Evolutionary conservation across 768 basidiomycete species (phyloP).

Genomic region (Lactarius tabidus): DNA sequence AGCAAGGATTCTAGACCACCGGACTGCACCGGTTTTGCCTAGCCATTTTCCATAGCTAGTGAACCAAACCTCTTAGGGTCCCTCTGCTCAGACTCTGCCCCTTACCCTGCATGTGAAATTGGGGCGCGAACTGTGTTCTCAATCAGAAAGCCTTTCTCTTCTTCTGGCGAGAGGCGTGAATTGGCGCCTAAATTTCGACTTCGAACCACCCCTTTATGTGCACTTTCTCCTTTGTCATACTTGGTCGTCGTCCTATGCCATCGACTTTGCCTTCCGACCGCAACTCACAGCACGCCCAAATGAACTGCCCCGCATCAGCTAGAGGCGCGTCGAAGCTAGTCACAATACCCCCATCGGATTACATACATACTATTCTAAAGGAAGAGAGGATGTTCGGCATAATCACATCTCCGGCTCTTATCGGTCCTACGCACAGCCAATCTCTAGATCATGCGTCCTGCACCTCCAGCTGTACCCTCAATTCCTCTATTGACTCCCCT

Average conservation of each 20-base stretch:
- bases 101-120: conserved; percentile 12
- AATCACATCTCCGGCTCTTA: not conserved
- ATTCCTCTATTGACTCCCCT: not conserved
- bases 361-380: not conserved
- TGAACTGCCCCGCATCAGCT: too few relatives aligned
- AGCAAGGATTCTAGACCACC: conserved; percentile 3
- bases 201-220: not conserved
- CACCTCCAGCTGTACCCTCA: conserved; percentile 4
- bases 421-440: not conserved
- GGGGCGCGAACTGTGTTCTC: not conserved
- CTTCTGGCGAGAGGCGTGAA: not conserved
- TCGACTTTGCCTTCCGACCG: not conserved
- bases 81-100: not conserved
- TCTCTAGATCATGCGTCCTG: not conserved
- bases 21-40: not conserved
- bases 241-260: not conserved
- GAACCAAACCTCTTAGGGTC: not conserved
- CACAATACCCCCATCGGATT: not conserved
- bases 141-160: conserved; percentile 13
- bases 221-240: not conserved
- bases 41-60: not conserved
- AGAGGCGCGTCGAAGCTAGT: not conserved
- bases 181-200: not conserved
- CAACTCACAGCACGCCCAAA: not conserved
- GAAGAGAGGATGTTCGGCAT: not conserved